Base-by-base conservation (phyloP, 768 basidiomycete genomes). In the Tricholoma bakamatsutake region DNA sequence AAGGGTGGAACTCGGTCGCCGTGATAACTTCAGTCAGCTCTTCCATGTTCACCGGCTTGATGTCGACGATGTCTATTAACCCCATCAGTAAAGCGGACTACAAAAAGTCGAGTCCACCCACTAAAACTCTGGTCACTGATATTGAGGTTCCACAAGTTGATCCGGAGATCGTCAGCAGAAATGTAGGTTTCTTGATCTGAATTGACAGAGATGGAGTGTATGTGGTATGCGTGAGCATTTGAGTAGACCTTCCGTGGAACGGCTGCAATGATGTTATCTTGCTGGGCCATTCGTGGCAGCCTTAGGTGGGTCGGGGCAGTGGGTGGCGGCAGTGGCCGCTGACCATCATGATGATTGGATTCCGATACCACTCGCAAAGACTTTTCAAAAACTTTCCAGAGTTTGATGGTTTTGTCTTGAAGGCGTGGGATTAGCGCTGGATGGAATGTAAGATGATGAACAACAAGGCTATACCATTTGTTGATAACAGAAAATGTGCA, bases 301-400 rank as follows among this genome's bases (percentile, higher is more conserved):
- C 87, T 84, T 64, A 98, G 79, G 64, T 87, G 85, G 56, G 72
- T 77, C 45, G 74, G 66, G 53, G 68, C 66, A 17, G 76, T 76
- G 30, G 87, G 90, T 59, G 85, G 78, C 24, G 88, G 80, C 50
- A 88, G 70, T 21, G 82, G 75, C 52, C 84, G 84, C 63, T 87
- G 83, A 33, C 89, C 90, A 68, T 91, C 88, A 61, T 82, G 81
- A 61, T 96, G 87, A 72, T 98, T 98, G 68, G 94, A 97, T 78
- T 98, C 94, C 17, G 95, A 87, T 37, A 99, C 95, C 43, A 98
- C 92, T 62, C 89, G 88, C 65, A 99, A 78, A 37, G 89, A 88
- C 75, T 98, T 98, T 76, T 98, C 97, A 59, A 98, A 98, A n/a
- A 99, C 95, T 70, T 99, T 98, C 97, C 97, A 99, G 54, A 98